Base-by-base conservation (phyloP, 208 protist species). In the Trypanosoma scelopori region DNA sequence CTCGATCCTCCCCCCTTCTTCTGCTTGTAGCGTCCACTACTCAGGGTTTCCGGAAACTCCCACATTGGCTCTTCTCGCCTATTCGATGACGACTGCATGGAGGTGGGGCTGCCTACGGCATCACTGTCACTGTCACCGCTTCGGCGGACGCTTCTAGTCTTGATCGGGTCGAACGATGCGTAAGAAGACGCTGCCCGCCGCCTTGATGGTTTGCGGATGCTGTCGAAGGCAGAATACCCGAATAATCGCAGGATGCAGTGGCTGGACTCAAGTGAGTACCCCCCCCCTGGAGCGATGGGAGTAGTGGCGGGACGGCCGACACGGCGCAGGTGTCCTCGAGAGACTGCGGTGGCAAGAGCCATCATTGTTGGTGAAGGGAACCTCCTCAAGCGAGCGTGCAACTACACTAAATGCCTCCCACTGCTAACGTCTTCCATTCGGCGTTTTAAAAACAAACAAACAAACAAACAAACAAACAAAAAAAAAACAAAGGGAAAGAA, bases 41-140 rank as follows among this genome's bases (percentile, higher is more conserved):
- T 84, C 39, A 91, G 82, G 0, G 89, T 95, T 45, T 79, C 65
- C 0, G 89, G 89, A 57, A 95, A 95, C 5, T 79, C 35, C 41
- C 74, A 74, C 62, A 69, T 47, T 4, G 79, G 79, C 12, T 93
- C 87, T 28, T 75, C 68, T 32, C 65, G 69, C 5, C 47, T 58
- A 45, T 84, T 62, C 55, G 81, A 81, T 39, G 58, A 51, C 16
- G 80, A 83, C 62, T 85, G 77, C n/a, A 79, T 62, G 7, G 84
- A 76, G 13, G 84, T 78, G 2, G 49, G 47, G 20, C 56, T 37
- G 13, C 15, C 35, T n/a, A n/a, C 41, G 3, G 16, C 32, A 39
- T 61, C n/a, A n/a, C n/a, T n/a, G 9, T 51, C 49, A 23, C 20
- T 50, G 1, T 32, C 35, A 48, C 13, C 35, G 28, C 15, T 42